These are phyloP conservation scores for Yamagishiella unicocca DNA, from an alignment of 139 green algal species.

Conservation along the genomic window DNA sequence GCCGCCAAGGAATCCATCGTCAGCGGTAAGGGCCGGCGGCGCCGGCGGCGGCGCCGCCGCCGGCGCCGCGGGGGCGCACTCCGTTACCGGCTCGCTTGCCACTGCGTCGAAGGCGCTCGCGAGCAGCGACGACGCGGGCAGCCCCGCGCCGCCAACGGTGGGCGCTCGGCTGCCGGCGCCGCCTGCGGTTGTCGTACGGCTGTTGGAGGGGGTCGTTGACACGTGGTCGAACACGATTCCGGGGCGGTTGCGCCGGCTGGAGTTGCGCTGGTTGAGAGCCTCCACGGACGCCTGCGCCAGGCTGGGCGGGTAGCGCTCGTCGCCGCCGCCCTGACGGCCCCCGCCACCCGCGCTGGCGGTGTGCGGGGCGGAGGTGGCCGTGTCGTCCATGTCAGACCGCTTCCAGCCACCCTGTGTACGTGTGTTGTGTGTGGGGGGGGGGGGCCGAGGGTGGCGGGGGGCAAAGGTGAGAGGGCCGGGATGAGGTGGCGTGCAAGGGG, in stretches of 20 bases:
- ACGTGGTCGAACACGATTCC: constrained; percentile 38
- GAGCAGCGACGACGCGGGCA: neutral
- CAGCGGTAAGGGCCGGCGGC: too few relatives aligned
- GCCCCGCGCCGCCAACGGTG: neutral
- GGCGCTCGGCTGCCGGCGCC: neutral
- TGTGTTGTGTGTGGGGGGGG: too few relatives aligned
- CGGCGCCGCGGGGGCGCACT: too few relatives aligned
- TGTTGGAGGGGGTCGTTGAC: neutral
- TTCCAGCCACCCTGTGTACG: neutral
- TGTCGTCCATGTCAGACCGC: neutral
- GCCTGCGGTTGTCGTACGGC: neutral
- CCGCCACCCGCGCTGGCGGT: neutral
- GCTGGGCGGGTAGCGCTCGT: constrained; percentile 24
- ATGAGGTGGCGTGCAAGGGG: too few relatives aligned
- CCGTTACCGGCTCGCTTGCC: too few relatives aligned
- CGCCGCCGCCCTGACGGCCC: neutral
- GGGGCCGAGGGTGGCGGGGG: too few relatives aligned
- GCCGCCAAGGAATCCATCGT: too few relatives aligned
- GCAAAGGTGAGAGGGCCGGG: too few relatives aligned
- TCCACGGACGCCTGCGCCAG: neutral
- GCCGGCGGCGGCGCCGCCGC: too few relatives aligned
- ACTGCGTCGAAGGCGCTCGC: neutral
- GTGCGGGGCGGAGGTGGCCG: neutral
- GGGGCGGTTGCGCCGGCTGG: neutral
- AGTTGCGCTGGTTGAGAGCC: neutral